Conservation (phyloP, 306 rosid genomes). For the Corylus avellana region DNA sequence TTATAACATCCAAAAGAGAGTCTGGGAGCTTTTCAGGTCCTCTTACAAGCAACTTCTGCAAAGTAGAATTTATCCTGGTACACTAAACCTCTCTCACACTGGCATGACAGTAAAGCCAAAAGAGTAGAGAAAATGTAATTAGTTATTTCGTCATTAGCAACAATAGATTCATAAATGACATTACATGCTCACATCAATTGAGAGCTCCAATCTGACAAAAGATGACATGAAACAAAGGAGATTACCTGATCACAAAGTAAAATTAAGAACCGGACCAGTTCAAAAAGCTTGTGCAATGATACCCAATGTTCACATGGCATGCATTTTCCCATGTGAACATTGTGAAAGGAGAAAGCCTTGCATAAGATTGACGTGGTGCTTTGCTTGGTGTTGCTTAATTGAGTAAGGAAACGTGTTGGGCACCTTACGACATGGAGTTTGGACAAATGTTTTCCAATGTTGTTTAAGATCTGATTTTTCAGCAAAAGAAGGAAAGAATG, state of each 20-base stretch:
- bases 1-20: constrained; percentile 63
- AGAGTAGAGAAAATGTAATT: neutral
- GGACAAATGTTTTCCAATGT: too few relatives aligned
- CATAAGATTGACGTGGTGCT: too few relatives aligned
- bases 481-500: too few relatives aligned
- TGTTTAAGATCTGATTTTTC: too few relatives aligned
- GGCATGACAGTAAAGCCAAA: constrained; percentile 28
- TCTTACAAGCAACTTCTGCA: constrained; percentile 64
- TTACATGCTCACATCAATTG: neutral
- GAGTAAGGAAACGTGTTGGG: too few relatives aligned
- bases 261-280: constrained; percentile 23
- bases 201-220: constrained; percentile 24
- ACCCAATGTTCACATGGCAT: too few relatives aligned
- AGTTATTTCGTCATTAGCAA: constrained; percentile 16
- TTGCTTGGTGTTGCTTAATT: too few relatives aligned
- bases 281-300: too few relatives aligned
- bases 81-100: constrained; percentile 99
- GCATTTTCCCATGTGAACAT: too few relatives aligned
- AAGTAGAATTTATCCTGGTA: constrained; percentile 68
- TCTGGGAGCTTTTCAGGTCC: constrained; percentile 81
- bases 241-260: constrained; percentile 96
- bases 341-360: too few relatives aligned
- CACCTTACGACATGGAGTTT: too few relatives aligned
- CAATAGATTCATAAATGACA: neutral
- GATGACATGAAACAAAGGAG: constrained; percentile 3